Percentiles rank a stretch among this genome's conserved stretches.
phyloP scores from a whole-genome alignment of 2,329 filamentous ascomycete species.

The Cyphellophora europaea region DNA sequence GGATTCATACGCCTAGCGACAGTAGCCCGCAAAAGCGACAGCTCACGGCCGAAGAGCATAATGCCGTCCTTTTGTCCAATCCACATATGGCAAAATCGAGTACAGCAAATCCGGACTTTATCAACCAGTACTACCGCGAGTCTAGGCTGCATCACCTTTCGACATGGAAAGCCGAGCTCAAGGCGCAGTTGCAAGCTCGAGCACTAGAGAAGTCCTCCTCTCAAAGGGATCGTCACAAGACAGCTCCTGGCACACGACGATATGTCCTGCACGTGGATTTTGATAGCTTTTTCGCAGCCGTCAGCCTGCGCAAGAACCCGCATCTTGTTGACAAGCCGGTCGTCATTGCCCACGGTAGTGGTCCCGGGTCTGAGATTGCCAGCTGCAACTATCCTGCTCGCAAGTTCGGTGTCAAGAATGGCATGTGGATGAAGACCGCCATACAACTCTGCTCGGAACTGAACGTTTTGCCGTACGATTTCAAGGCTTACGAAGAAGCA shows the following conservation, averaged over 20 bases:
- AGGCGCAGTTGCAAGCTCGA: conserved; percentile 74
- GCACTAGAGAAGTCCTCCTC: conserved; percentile 57
- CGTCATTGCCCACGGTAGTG: conserved; percentile 79
- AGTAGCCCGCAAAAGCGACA: conserved; percentile 21
- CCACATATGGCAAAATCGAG: conserved; percentile 81
- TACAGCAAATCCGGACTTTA: conserved; percentile 83
- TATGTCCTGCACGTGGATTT: conserved; percentile 97
- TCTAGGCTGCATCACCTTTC: conserved; percentile 91
- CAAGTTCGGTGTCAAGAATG: conserved; percentile 81
- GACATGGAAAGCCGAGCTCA: conserved; percentile 92
- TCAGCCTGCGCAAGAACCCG: conserved; percentile 71
- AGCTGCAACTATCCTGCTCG: conserved; percentile 94
- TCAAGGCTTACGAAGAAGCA: conserved; percentile 85
- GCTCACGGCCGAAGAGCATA: conserved; percentile 87
- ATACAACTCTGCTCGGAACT: conserved; percentile 73
- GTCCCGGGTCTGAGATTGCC: conserved; percentile 85
- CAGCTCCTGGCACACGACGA: conserved; percentile 54
- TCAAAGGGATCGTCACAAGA: conserved; percentile 40
- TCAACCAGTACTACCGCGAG: conserved; percentile 91
- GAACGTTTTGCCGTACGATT: conserved; percentile 90
- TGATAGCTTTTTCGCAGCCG: conserved; percentile 95
- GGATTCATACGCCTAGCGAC: no score
- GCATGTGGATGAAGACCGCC: conserved; percentile 98
- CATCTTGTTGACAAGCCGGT: conserved; percentile 69
- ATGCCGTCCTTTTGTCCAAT: conserved; percentile 72